Percentiles rank a stretch among this genome's conserved stretches.
These are phyloP conservation scores for Pyrenophora teres DNA, from an alignment of 2,329 filamentous ascomycete species.

Conservation along the genomic window DNA sequence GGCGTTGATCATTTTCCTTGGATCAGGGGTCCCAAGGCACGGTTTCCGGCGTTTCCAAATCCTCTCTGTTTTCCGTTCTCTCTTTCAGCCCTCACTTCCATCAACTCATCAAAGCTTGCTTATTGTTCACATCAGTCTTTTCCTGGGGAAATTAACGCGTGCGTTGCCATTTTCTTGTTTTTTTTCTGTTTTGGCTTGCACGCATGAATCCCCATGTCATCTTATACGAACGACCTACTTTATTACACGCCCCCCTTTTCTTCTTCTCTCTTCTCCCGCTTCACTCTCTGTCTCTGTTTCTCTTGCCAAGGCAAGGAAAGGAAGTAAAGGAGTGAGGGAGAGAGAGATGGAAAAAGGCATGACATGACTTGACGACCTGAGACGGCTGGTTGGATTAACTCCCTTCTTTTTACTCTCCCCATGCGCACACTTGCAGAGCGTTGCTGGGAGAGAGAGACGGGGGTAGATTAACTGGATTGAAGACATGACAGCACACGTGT, in stretches of 20 bases:
- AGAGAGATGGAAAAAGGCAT: neutral
- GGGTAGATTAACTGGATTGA: no score
- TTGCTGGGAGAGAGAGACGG: no score
- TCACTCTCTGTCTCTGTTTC: neutral
- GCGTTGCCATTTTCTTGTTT: no score
- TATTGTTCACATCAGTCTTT: neutral
- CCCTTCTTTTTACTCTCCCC: constrained; percentile 1
- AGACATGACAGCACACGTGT: no score
- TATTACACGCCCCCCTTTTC: neutral
- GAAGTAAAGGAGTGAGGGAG: neutral
- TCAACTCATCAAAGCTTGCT: no score
- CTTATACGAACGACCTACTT: neutral
- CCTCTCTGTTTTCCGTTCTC: no score
- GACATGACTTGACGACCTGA: constrained; percentile 15
- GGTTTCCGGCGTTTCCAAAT: no score
- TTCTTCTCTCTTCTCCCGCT: neutral
- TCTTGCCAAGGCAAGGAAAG: neutral
- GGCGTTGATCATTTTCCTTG: no score
- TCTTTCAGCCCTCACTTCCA: no score
- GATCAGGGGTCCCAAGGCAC: no score
- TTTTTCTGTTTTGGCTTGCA: no score
- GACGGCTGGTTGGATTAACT: neutral
- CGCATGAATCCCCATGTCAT: neutral
- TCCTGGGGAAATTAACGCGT: neutral
- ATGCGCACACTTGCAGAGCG: no score